Conservation (phyloP, 2,329 filamentous ascomycete genomes). For the Xylariaceae sp. region DNA sequence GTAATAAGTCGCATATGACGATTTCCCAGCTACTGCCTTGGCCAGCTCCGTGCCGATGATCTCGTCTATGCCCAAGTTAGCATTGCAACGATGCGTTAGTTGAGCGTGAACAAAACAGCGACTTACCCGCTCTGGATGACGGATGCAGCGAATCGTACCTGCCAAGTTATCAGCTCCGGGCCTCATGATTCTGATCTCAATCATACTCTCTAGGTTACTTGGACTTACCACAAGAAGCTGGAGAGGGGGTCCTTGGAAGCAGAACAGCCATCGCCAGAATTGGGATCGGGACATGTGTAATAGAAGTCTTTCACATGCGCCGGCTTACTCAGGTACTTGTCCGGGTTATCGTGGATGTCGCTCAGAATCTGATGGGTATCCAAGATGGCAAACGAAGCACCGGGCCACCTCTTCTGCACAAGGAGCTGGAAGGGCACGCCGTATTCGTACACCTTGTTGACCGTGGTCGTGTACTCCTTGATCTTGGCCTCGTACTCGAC, state of each 20-base stretch:
- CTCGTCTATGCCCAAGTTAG: constrained; percentile 26
- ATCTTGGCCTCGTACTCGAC: constrained; percentile 44
- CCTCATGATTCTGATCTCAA: too few relatives aligned
- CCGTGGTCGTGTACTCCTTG: constrained; percentile 42
- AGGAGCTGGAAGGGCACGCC: constrained; percentile 43
- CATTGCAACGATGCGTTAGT: background rate
- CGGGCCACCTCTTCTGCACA: constrained; percentile 46
- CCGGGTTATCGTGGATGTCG: constrained; percentile 59
- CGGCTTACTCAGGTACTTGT: constrained; percentile 56
- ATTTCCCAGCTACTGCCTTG: constrained; percentile 19
- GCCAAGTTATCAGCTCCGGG: background rate
- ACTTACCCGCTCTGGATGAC: constrained; percentile 52
- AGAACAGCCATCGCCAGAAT: constrained; percentile 32
- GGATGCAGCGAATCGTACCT: constrained; percentile 66
- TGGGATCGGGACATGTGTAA: constrained; percentile 41
- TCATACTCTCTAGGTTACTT: too few relatives aligned
- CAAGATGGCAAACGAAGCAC: constrained; percentile 58
- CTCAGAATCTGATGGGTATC: constrained; percentile 60
- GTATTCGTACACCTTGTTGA: constrained; percentile 46
- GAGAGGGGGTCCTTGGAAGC: constrained; percentile 41
- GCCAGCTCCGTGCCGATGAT: constrained; percentile 39
- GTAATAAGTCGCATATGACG: constrained; percentile 16
- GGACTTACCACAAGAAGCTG: constrained; percentile 59
- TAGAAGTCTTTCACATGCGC: constrained; percentile 56
- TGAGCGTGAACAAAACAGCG: constrained; percentile 28